These are phyloP conservation scores for Geotrichum fermentans DNA, from an alignment of 1,139 yeast genomes.

Conservation along the genomic window DNA sequence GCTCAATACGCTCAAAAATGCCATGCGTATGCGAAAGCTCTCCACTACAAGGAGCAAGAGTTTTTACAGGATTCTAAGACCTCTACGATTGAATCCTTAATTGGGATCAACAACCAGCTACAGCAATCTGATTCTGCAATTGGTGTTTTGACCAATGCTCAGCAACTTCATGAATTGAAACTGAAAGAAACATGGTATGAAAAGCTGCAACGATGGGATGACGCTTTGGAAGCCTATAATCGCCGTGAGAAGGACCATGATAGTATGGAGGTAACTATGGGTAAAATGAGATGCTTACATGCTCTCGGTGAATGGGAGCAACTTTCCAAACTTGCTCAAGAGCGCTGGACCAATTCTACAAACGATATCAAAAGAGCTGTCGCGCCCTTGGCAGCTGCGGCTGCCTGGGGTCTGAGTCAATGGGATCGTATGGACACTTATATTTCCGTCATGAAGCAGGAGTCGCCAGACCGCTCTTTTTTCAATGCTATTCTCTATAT, in stretches of 20 bases:
- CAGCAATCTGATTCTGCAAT: constrained; percentile 98
- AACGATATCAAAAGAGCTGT: constrained; percentile 73
- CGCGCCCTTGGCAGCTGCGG: constrained; percentile 97
- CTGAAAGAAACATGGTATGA: constrained; percentile 97
- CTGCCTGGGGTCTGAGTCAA: constrained; percentile 97
- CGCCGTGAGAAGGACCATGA: constrained; percentile 48
- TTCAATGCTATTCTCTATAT: constrained; percentile 84
- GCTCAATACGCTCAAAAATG: constrained; percentile 93
- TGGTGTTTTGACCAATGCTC: constrained; percentile 94
- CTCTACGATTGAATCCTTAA: constrained; percentile 85
- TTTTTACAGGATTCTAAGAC: constrained; percentile 91
- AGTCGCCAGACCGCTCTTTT: constrained; percentile 91
- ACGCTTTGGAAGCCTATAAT: constrained; percentile 85
- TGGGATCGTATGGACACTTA: constrained; percentile 97
- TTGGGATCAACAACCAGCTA: constrained; percentile 85
- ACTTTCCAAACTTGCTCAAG: constrained; percentile 76
- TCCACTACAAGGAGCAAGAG: constrained; percentile 92
- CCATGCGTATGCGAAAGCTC: constrained; percentile 95
- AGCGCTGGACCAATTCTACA: constrained; percentile 73
- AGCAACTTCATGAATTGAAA: constrained; percentile 85
- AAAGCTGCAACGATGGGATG: constrained; percentile 96
- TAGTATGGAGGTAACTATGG: constrained; percentile 76
- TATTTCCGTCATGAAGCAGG: constrained; percentile 81
- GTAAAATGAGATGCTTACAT: constrained; percentile 95
- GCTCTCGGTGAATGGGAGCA: constrained; percentile 98